These are phyloP conservation scores for Nicotiana undulata DNA, from an alignment of 257 asterid genomes.

Conservation along the genomic window DNA sequence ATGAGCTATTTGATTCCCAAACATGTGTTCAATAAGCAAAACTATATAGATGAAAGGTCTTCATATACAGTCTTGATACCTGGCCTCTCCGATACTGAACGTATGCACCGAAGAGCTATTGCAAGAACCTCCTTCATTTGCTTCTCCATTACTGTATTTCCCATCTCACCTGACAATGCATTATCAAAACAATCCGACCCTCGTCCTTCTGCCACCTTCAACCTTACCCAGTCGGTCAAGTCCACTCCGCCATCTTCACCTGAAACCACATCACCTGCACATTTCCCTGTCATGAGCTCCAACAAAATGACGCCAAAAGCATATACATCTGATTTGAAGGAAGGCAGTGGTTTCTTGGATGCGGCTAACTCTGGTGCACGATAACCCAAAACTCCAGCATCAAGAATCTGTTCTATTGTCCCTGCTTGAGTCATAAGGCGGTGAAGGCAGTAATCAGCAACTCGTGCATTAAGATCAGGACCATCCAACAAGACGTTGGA, in stretches of 20 bases:
- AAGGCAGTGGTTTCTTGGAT: slow-evolving; percentile 76
- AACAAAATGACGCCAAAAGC: slow-evolving; percentile 84
- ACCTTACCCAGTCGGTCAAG: slow-evolving; percentile 84
- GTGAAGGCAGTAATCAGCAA: slow-evolving; percentile 91
- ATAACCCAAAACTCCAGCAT: slow-evolving; percentile 87
- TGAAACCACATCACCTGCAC: slow-evolving; percentile 94
- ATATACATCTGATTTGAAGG: slow-evolving; percentile 90
- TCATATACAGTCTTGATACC: slow-evolving; percentile 91
- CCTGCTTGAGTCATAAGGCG: slow-evolving; percentile 96
- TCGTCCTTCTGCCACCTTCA: slow-evolving; percentile 76
- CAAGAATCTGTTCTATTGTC: slow-evolving; percentile 83
- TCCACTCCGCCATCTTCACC: slow-evolving; percentile 88
- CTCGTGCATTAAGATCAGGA: slow-evolving; percentile 73
- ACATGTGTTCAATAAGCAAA: slow-evolving; percentile 13
- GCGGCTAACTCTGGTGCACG: slow-evolving; percentile 93
- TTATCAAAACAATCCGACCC: slow-evolving; percentile 75
- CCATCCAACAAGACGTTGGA: slow-evolving; percentile 77
- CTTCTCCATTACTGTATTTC: slow-evolving; percentile 55
- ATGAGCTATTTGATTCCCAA: slow-evolving; percentile 84
- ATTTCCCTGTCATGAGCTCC: slow-evolving; percentile 81
- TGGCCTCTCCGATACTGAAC: slow-evolving; percentile 82
- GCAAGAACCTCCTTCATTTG: slow-evolving; percentile 90
- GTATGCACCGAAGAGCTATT: slow-evolving; percentile 73
- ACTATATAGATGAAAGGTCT: slow-evolving; percentile 85
- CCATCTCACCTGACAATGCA: slow-evolving; percentile 43